A percentile compares a stretch with the other conserved stretches of the same genome.
Conservation (phyloP, 2,329 filamentous ascomycete species). For the Curvularia lunata region DNA sequence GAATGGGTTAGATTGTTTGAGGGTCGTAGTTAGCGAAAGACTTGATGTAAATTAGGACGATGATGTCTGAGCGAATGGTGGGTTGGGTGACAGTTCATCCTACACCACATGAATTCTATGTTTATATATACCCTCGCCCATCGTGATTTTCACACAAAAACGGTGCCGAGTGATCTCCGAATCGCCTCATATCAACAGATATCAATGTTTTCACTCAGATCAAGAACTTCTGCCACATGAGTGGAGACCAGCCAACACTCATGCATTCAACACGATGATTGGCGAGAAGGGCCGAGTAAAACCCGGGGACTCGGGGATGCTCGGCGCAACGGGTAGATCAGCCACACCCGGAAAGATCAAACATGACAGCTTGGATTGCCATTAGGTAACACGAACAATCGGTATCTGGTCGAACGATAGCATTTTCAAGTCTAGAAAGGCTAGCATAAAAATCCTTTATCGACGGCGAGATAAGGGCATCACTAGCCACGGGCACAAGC, state of each 20-base stretch:
- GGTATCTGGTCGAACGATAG: background rate
- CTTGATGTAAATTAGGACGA: background rate
- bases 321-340: slow-evolving; percentile 15
- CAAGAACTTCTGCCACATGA: slow-evolving; percentile 2
- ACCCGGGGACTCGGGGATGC: slow-evolving; percentile 16
- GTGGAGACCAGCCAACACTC: background rate
- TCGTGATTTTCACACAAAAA: slow-evolving; percentile 3
- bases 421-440: background rate
- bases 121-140: slow-evolving; percentile 5
- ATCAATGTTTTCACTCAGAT: background rate
- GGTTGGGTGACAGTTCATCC: background rate
- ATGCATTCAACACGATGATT: background rate
- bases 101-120: background rate
- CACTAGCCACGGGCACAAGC: background rate
- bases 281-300: background rate
- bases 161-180: slow-evolving; percentile 22
- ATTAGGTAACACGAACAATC: background rate
- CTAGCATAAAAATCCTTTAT: background rate
- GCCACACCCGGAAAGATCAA: background rate
- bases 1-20: background rate
- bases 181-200: background rate
- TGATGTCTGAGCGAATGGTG: background rate
- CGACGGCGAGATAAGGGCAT: background rate
- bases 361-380: background rate
- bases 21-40: background rate